Evolutionary conservation across 108 stramenopile genomes (phyloP), one percentile per base, ranked within the genome.

Genomic region (Craspedostauros australis): DNA sequence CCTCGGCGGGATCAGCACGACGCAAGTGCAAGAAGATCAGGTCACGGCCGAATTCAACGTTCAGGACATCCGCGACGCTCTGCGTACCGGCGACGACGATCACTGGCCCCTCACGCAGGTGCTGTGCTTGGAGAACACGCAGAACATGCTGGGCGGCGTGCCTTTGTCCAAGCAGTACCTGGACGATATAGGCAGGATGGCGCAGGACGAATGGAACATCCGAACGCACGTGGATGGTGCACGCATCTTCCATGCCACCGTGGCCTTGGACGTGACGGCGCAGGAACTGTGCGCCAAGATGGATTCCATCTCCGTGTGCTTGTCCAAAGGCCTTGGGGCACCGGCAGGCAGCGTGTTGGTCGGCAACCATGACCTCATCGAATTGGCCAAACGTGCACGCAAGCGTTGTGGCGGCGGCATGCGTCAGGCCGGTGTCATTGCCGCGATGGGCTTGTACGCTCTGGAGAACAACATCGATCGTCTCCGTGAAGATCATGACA

Each of bases 361-460:
- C 9, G 96, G 96, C 7, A 61, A 77, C 2, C 38, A 16, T 0
- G 93, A 87, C 20, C 71, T 87, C 31, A 89, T 93, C 41, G 70
- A 63, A 23, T 58, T 84, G 46, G 96, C 96, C 5, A 67, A 82
- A 42, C 74, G 94, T 46, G 84, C 88, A 39, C 50, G 98, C 0
- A 99, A 99, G 71, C 88, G 93, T 15, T 68, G 92, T 28, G 98
- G 98, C 0, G 98, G 98, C 19, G 96, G 96, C 5, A 97, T 97
- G 96, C 77, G 98, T 23, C 98, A 99, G 45, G 84, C 73, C 1
- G 94, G 96, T 28, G 84, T 95, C 1, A 68, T 97, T 28, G 96
- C 96, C 5, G 77, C 89, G 23, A 86, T 91, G 80, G 93, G 93
- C 4, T 59, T 94, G 58, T 80, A 84, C 57, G 95, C 94, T 2